Evolutionary conservation across 768 basidiomycete species (phyloP), one percentile per base, ranked within the genome.

Genomic region (Rubroboletus satanas): DNA sequence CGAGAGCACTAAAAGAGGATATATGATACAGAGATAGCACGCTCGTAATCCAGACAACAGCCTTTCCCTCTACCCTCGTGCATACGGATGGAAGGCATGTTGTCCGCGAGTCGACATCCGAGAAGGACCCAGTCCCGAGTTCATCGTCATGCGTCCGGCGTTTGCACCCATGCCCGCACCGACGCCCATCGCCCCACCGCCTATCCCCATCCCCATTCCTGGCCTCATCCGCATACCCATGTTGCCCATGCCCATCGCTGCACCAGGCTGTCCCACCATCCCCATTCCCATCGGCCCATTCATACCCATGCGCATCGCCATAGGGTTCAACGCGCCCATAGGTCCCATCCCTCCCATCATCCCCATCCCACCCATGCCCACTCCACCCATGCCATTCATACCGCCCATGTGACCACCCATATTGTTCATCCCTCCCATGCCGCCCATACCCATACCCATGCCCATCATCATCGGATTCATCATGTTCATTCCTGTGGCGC

Each of bases 61-160:
- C 5, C 21, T 4, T 12, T 26, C 32, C 29, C 21, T 7, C 41
- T 52, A 26, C 26, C 26, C 26, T 26, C 83, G 77, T 51, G 83
- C 75, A 65, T 85, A 85, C n/a, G 83, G 83, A 69, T 85, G 83
- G 69, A 83, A 85, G 54, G 74, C 76, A 59, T 83, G 80, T 57
- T 83, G 82, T 54, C 83, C 83, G 21, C 82, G 76, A 28, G 61
- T 77, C 51, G 72, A 75, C 67, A 75, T 74, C 7, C 79, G 74
- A 50, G 77, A 73, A 14, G 79, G 81, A n/a, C 76, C 83, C 54
- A 73, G 66, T 26, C 74, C 81, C 46, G 68, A 45, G 62, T 71
- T 73, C 70, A 74, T 71, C 46, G 74, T 53, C 73, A 74, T 73
- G 55, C 78, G 71, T n/a, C 73, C 71, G 29, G 72, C 67, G 58